Percentiles rank a stretch among this genome's conserved stretches.
phyloP scores from a whole-genome alignment of 2,329 filamentous ascomycete genomes.

The Stagonosporopsis cucurbitacearum region DNA sequence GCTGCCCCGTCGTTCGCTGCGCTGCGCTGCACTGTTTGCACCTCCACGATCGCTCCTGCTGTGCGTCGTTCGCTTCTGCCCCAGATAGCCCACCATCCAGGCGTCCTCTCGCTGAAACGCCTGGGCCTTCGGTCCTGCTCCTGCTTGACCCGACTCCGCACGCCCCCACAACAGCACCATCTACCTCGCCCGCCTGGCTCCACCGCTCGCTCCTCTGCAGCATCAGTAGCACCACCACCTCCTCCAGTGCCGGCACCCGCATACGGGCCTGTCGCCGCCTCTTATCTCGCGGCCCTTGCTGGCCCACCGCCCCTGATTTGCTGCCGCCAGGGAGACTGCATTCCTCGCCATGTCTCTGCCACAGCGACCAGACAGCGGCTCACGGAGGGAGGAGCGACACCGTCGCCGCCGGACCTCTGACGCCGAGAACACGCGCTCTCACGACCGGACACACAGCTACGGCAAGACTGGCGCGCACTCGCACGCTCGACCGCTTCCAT shows the following conservation, averaged over 20 bases:
- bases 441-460: constrained; percentile 45
- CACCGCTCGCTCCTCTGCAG: constrained; percentile 9
- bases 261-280: constrained; percentile 3
- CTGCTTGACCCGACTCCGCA: constrained; percentile 10
- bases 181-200: constrained; percentile 1
- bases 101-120: constrained; percentile 13
- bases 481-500: constrained; percentile 51
- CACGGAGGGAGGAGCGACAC: constrained; percentile 51
- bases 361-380: constrained; percentile 68
- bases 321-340: constrained; percentile 24
- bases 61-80: constrained; percentile 11
- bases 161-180: constrained; percentile 18
- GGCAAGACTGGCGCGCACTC: constrained; percentile 52
- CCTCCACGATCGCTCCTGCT: constrained; percentile 12
- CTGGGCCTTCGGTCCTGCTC: constrained; percentile 12
- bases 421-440: constrained; percentile 67
- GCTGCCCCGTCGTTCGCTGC: constrained; percentile 16
- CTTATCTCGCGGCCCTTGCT: constrained; percentile 15
- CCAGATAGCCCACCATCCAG: background rate
- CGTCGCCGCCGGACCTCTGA: constrained; percentile 71
- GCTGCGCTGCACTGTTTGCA: constrained; percentile 7
- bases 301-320: constrained; percentile 6
- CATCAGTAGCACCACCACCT: constrained; percentile 10
- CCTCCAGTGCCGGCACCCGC: constrained; percentile 5
- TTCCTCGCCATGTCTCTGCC: constrained; percentile 56